Conservation (phyloP, 371 early-diverging fungal genomes). For the Zychaea mexicana region DNA sequence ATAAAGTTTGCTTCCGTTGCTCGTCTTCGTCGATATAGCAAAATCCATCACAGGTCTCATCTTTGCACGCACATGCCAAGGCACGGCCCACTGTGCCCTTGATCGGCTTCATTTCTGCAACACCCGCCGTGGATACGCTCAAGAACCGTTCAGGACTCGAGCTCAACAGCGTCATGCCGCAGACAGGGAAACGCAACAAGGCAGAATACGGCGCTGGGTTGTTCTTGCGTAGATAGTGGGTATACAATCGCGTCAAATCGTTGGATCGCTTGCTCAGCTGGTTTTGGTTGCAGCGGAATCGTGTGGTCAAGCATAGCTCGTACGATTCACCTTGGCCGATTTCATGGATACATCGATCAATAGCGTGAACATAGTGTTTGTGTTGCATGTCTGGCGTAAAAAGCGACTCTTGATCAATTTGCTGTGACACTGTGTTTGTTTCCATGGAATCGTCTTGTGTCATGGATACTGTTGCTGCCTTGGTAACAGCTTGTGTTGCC, state of each 20-base stretch:
- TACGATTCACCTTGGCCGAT: constrained; percentile 93
- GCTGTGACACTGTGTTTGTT: not conserved
- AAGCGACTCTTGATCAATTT: not conserved
- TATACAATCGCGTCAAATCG: constrained; percentile 62
- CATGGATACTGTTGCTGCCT: not conserved
- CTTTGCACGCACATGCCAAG: constrained; percentile 44
- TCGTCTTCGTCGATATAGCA: constrained; percentile 49
- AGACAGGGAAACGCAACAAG: constrained; percentile 53
- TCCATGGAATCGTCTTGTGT: not conserved
- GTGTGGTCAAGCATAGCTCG: constrained; percentile 92
- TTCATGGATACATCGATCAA: constrained; percentile 61
- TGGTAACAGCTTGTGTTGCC: constrained; percentile 10
- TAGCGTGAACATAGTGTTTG: constrained; percentile 64
- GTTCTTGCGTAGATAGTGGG: constrained; percentile 58
- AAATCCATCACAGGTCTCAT: constrained; percentile 27
- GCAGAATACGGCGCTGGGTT: constrained; percentile 94
- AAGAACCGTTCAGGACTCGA: constrained; percentile 93
- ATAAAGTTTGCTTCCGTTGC: constrained; percentile 52
- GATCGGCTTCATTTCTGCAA: constrained; percentile 94
- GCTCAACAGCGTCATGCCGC: constrained; percentile 43
- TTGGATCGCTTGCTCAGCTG: not conserved
- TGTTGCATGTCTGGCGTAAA: constrained; percentile 55
- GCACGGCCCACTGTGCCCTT: constrained; percentile 84
- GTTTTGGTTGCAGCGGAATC: constrained; percentile 54
- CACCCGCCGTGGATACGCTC: constrained; percentile 49